Percentiles rank a stretch among this genome's conserved stretches.
Evolutionary conservation across 306 rosid species (phyloP).

Genomic region (Corylus avellana): DNA sequence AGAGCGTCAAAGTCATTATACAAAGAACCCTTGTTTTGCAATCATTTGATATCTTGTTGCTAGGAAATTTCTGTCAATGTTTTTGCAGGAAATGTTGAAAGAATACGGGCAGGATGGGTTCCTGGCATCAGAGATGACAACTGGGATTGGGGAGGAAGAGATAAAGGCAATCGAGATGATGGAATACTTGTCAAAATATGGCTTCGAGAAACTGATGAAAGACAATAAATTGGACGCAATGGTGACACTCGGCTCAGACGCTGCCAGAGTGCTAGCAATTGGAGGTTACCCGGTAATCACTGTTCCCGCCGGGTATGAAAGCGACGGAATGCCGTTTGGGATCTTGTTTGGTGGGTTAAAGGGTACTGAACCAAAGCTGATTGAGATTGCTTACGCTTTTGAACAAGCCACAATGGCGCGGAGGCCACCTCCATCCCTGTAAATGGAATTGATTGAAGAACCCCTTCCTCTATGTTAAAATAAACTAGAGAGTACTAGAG

Average conservation of each 20-base stretch:
- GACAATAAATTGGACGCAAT: slow-evolving; percentile 48
- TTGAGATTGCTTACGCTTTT: slow-evolving; percentile 57
- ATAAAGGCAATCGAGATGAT: slow-evolving; percentile 33
- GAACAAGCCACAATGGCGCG: slow-evolving; percentile 55
- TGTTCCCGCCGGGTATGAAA: slow-evolving; percentile 50
- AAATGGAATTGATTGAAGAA: slow-evolving; percentile 12
- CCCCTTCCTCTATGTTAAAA: no score
- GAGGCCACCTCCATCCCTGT: slow-evolving; percentile 29
- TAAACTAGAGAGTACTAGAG: no score
- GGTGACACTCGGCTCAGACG: slow-evolving; percentile 35
- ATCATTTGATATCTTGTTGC: neutral
- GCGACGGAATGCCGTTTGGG: slow-evolving; percentile 44
- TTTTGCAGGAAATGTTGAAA: slow-evolving; percentile 44
- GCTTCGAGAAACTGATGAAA: slow-evolving; percentile 50
- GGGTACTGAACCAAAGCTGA: slow-evolving; percentile 48
- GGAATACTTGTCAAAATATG: slow-evolving; percentile 35
- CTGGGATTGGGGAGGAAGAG: slow-evolving; percentile 43
- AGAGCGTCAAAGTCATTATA: no score
- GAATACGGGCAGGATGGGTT: slow-evolving; percentile 57
- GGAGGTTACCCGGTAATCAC: slow-evolving; percentile 59
- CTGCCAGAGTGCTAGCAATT: slow-evolving; percentile 30
- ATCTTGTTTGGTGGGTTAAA: slow-evolving; percentile 47
- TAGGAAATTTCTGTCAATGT: neutral
- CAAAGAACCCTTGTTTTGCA: neutral
- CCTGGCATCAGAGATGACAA: slow-evolving; percentile 44